Conservation (phyloP, 1,284 basidiomycete species). For the Rhodotorula sp. region DNA sequence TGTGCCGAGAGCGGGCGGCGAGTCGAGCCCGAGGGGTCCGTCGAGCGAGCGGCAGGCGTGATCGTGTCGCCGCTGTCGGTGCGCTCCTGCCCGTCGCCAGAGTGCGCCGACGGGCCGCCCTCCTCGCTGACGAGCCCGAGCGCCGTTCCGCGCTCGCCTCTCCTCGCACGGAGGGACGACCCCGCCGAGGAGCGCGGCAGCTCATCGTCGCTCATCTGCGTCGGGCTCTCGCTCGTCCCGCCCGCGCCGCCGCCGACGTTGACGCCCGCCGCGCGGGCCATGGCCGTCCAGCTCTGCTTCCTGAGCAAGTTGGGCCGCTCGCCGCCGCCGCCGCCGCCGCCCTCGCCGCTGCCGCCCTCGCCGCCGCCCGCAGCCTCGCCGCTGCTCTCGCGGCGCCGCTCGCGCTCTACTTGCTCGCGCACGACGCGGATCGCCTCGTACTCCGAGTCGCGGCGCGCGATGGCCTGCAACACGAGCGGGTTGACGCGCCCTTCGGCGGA, state of each 20-base stretch:
- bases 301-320: not conserved
- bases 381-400: constrained; percentile 17
- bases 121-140: constrained; percentile 1
- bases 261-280: too few relatives aligned
- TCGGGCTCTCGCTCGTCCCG: constrained; percentile 24
- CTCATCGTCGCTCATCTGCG: constrained; percentile 10
- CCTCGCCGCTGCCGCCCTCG: constrained; percentile 1
- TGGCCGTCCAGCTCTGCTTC: constrained; percentile 15
- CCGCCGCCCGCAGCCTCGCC: not conserved
- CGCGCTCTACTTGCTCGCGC: constrained; percentile 26
- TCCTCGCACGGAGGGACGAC: not conserved
- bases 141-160: not conserved
- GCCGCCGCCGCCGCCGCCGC: not conserved
- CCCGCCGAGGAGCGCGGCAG: not conserved
- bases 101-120: not conserved
- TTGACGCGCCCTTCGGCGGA: constrained; percentile 21
- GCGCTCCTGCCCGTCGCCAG: too few relatives aligned
- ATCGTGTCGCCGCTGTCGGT: not conserved
- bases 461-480: constrained; percentile 40
- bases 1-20: not conserved
- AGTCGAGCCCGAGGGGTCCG: not conserved
- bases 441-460: constrained; percentile 36
- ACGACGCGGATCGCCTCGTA: constrained; percentile 36
- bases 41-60: not conserved
- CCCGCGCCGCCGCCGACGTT: not conserved